These are phyloP conservation scores for Chaetomium sp. DNA, from an alignment of 2,329 filamentous ascomycete species.

Conservation along the genomic window DNA sequence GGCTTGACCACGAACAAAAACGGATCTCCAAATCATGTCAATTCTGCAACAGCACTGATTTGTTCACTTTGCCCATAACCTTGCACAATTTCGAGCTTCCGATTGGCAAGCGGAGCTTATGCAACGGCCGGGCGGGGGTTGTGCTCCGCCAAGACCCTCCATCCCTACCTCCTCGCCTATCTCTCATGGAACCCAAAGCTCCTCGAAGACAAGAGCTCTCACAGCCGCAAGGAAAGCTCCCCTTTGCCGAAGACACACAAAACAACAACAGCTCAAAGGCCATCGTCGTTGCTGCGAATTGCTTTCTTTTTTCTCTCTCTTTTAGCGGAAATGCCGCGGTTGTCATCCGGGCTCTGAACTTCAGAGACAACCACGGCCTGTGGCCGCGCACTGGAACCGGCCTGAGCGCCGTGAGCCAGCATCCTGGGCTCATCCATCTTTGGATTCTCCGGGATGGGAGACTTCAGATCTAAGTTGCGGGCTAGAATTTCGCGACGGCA, in stretches of 20 bases:
- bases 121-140: constrained; percentile 15
- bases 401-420: constrained; percentile 11
- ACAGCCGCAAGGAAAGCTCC: not conserved
- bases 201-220: not conserved
- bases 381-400: not conserved
- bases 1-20: no score
- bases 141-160: constrained; percentile 8
- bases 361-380: not conserved
- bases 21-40: not conserved
- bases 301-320: no score
- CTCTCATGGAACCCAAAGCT: constrained; percentile 4
- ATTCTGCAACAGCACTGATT: constrained; percentile 3
- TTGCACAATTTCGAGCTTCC: not conserved
- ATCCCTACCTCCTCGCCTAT: constrained; percentile 1
- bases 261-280: not conserved
- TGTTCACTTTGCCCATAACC: not conserved
- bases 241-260: not conserved
- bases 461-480: constrained; percentile 51
- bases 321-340: constrained; percentile 5
- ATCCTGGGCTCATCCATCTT: constrained; percentile 15
- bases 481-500: constrained; percentile 50
- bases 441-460: constrained; percentile 44
- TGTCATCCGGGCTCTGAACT: no score
- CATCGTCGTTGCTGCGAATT: not conserved
- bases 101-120: constrained; percentile 13